Evolutionary conservation across 306 rosid species (phyloP).

Genomic region (Vigna mungo): DNA sequence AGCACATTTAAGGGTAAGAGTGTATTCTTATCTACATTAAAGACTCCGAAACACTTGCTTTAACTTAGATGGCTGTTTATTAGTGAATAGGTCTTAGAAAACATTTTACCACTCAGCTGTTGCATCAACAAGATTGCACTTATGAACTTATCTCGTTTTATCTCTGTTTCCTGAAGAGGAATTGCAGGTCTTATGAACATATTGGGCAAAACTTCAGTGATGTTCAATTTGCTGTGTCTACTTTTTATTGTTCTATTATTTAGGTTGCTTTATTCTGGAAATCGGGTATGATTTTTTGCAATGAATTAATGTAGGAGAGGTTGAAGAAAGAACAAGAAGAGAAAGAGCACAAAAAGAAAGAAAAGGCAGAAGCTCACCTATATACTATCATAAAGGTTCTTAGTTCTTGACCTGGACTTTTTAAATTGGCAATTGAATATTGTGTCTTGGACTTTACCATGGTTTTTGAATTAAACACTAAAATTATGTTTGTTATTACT

Average conservation of each 20-base stretch:
- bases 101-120: conserved; percentile 26
- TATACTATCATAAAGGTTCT: conserved; percentile 82
- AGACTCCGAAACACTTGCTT: background rate
- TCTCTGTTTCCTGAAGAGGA: conserved; percentile 3
- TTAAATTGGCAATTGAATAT: conserved; percentile 24
- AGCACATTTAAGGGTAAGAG: conserved; percentile 90
- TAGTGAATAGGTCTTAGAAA: conserved; percentile 30
- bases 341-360: conserved; percentile 81
- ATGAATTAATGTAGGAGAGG: conserved; percentile 64
- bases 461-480: background rate
- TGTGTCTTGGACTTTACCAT: background rate
- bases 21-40: conserved; percentile 31
- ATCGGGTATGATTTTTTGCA: conserved; percentile 21
- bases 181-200: background rate
- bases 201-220: background rate
- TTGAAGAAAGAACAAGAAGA: conserved; percentile 90
- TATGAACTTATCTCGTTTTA: background rate
- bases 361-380: conserved; percentile 84
- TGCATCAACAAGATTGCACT: conserved; percentile 23
- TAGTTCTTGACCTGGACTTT: conserved; percentile 31
- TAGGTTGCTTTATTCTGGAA: conserved; percentile 29
- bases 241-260: background rate
- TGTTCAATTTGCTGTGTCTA: background rate
- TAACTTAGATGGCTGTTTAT: conserved; percentile 2
- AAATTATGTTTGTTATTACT: conserved; percentile 32